Base-by-base conservation (phyloP, 768 basidiomycete species). In the Pulveroboletus sp. region DNA sequence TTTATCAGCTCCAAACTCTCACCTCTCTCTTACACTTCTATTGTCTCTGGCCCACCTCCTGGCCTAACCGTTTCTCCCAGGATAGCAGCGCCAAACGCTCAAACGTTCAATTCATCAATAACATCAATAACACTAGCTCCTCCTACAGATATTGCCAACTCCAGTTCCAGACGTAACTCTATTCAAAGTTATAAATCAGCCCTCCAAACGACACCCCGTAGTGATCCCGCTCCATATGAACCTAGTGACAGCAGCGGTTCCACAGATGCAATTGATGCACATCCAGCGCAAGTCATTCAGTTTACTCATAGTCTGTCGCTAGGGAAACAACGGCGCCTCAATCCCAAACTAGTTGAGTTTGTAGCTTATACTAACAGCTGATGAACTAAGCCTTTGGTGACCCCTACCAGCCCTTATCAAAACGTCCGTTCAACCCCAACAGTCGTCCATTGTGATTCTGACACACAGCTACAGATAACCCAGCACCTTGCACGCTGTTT, bases 401-500 rank as follows among this genome's bases (percentile, higher is more conserved):
- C 24, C 39, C 42, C 47, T n/a, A 45, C 46, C 60, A 83, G 82
- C 69, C 76, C 50, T 72, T 84, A 54, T 80, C 78, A 42, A 84
- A 83, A 62, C 81, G 83, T 84, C 64, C 51, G 80, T 77, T 47
- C 33, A 47, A 46, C 37, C 49, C 21, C 49, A 42, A 35, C 41
- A 50, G 26, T 41, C 51, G 36, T 47, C 39, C 35, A 5, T 33
- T 39, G 8, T 15, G 24, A 21, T 28, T 11, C 45, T 51, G 28
- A 58, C 36, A 12, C 11, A 18, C 42, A 18, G 28, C 41, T 18
- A 36, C 48, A 57, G 82, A 84, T 58, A 78, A 71, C 58, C 83
- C 83, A 2, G 77, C 84, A 21, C 83, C 84, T 14, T 85, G 84
- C 61, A 84, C 82, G 15, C 66, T 82, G 43, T 83, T 80, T 66